Base-by-base conservation (phyloP, 129 eudicot species). In the Heracleum sosnowskyi region DNA sequence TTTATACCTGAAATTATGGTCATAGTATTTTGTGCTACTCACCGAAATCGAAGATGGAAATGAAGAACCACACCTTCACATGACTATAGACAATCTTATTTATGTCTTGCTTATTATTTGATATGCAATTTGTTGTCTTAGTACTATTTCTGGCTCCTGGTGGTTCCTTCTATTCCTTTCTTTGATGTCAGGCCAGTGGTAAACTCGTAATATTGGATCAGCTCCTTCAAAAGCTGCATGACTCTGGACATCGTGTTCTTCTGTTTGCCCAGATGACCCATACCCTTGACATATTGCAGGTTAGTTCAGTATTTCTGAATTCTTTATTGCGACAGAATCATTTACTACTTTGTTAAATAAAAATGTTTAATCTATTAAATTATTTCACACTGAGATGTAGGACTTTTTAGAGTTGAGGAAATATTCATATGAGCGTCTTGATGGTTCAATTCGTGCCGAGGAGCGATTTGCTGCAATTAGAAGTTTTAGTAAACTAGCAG, bases 381-480 rank as follows among this genome's bases (percentile, higher is more conserved):
- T 22, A 15, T 42, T 46, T 73, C 49, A 8, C 63, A 26, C 4
- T 69, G 69, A 63, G 55, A 70, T 76, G 51, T 78, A 91, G 98
- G 98, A 93, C 80, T 93, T 83, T 78, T 80, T 91, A 89, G 98
- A 95, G 87, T 82, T 91, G 77, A 88, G 97, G 66, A 86, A 87
- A 60, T 91, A 90, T 79, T 86, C 98, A 57, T 95, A 91, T 79
- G 98, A 95, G 83, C 93, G 98, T 73, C 97, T 95, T 81, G 98
- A 95, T 75, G 98, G 98, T 75, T 95, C 98, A 46, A 87, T 95
- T 80, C 90, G 96, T 76, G 98, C 98, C 33, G 98, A 95, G 77
- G 98, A 95, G 82, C 97, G 98, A 1, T 95, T 95, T 87, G 91
- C 97, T 81, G 98, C 98, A 88, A 95, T 95, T 77, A 87, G 96